A percentile compares a stretch with the other conserved stretches of the same genome.
Evolutionary conservation across 257 asterid genomes (phyloP).

Genomic region (Solanum dulcamara): DNA sequence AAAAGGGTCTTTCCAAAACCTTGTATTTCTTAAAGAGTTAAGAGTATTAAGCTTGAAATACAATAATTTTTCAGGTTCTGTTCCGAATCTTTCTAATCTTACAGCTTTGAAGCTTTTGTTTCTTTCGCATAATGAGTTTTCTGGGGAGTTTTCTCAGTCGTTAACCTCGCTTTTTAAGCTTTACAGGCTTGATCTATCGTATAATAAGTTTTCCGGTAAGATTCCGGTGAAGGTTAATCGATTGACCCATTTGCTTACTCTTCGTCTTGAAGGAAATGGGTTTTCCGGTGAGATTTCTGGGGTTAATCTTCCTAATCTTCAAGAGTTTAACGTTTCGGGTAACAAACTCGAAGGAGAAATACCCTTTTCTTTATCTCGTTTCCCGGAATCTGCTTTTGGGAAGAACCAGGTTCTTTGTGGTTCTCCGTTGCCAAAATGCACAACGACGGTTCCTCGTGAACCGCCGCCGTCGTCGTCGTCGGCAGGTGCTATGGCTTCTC

Average conservation of each 20-base stretch:
- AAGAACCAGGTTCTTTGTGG: constrained; percentile 55
- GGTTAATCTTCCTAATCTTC: constrained; percentile 31
- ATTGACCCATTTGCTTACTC: constrained; percentile 48
- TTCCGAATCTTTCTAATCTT: constrained; percentile 68
- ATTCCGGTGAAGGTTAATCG: constrained; percentile 29
- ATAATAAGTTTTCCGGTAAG: constrained; percentile 49
- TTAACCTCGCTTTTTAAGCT: constrained; percentile 27
- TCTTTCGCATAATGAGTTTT: constrained; percentile 48
- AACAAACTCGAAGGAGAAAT: constrained; percentile 38
- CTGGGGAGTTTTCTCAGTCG: constrained; percentile 49
- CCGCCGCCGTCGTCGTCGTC: constrained; percentile 5
- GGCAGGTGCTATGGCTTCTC: constrained; percentile 41
- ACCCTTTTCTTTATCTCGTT: constrained; percentile 47
- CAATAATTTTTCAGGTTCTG: constrained; percentile 46
- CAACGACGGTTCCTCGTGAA: constrained; percentile 26
- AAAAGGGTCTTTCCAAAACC: constrained; percentile 26
- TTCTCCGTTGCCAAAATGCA: constrained; percentile 45
- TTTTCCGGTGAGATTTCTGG: constrained; percentile 46
- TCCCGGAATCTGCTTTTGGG: constrained; percentile 40
- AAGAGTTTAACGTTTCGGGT: constrained; percentile 69
- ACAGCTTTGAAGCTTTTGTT: constrained; percentile 44
- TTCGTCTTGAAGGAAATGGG: constrained; percentile 50
- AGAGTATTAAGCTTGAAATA: constrained; percentile 62
- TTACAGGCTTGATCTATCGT: constrained; percentile 72
- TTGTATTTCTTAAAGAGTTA: constrained; percentile 41